Base-by-base conservation (phyloP, 1,284 basidiomycete genomes). In the Ganoderma resinaceum region DNA sequence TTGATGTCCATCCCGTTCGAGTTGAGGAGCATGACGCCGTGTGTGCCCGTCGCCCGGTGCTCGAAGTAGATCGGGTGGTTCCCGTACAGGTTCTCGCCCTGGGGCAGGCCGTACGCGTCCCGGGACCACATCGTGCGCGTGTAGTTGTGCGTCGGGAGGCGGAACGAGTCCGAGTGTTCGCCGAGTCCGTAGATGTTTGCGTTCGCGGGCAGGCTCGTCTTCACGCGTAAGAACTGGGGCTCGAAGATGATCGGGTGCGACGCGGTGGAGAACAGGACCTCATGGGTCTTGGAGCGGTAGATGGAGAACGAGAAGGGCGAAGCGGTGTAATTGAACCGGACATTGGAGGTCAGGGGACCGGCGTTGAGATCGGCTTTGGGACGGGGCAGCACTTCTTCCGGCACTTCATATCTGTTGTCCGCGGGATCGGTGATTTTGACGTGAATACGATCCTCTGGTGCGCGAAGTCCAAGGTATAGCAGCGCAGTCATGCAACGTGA, bases 181-280 rank as follows among this genome's bases (percentile, higher is more conserved):
- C 92, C 93, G 5, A 95, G 84, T 2, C 93, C 93, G 73, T 94
- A 94, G 66, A 94, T 85, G 78, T 94, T 92, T 53, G 92, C 87
- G 46, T 86, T 80, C 8, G 76, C 65, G 0, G 89, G 87, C 1
- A 91, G 77, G 65, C 71, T 75, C 31, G 88, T 89, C 78, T 89
- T 89, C 65, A 93, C 78, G 67, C 92, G 91, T 20, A 95, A 82
- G 76, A 93, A 95, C 78, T 94, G 93, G 18, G 91, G 87, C 76
- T 94, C 92, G 73, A 92, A 93, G 71, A 95, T 87, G 75, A 94
- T 79, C 5, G 89, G 82, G 73, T 89, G 84, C 2, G 81, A 81
- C 1, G 80, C 82, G 2, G 92, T 94, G 49, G 91, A 89, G 81
- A 95, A 95, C 40, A 95, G 82, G 16, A 87, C 82, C 70, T 92